Evolutionary conservation across 2,329 filamentous ascomycete genomes (phyloP), one percentile per base, ranked within the genome.

Genomic region (Penicillium sp.): DNA sequence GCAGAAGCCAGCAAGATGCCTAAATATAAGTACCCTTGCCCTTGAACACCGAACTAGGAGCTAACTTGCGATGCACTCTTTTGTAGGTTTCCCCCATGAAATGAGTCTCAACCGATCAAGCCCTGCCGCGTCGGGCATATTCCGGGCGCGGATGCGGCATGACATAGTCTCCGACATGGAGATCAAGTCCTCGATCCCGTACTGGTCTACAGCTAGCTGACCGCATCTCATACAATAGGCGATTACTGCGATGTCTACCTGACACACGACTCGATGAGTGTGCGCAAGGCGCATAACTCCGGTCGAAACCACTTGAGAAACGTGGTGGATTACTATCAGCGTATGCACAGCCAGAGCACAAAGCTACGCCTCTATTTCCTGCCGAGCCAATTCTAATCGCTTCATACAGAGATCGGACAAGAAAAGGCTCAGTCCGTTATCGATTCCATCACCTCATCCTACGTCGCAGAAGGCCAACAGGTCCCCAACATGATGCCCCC

Each of bases 211-310:
- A 45, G 21, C 38, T 18, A 31, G 13, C 62, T 65, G 39, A 65
- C 46, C 21, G 36, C 5, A 13, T 4, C 52, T 43, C 49, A 36
- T 44, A 42, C 1, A 13, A 46, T 38, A 82, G 77, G 92, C 83
- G 94, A 99, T 77, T 99, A 99, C 79, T 99, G 94, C 85, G 94
- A 99, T 89, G 94, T 99, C 76, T 99, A 99, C 84, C 89, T 99
- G 67, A 99, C 94, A 65, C 94, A 99, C 84, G 94, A 99, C 83
- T 96, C 92, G 43, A 97, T 97, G 93, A 96, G 92, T 78, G 94
- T 99, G 77, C 92, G 94, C 68, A 97, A 97, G 81, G 94, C 94
- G 47, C 94, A 99, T 78, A 99, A 99, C 81, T 89, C 86, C 73
- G 94, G 94, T 59, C 87, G 93, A 68, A 99, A 99, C 79, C 94